Percentiles rank a stretch among this genome's conserved stretches.
Conservation (phyloP, 169 alveolate species). For the Cryptosporidium viatorum region DNA sequence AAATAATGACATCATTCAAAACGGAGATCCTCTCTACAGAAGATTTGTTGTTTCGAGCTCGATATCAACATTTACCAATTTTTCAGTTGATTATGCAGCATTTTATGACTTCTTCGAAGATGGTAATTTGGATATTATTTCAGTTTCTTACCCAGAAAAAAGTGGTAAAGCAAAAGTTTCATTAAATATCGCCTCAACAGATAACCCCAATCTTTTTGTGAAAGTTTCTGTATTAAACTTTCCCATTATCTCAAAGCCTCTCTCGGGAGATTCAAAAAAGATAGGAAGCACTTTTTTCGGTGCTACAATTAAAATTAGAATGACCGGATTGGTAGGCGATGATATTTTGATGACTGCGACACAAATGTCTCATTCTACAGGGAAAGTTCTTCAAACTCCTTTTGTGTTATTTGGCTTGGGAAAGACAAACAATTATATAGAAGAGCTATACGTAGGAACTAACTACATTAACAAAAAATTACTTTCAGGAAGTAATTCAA, state of each 20-base stretch:
- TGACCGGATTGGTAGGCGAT: slow-evolving; percentile 43
- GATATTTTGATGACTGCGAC: slow-evolving; percentile 72
- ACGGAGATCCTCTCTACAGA: slow-evolving; percentile 43
- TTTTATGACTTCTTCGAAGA: slow-evolving; percentile 80
- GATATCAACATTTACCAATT: slow-evolving; percentile 3
- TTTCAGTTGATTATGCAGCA: slow-evolving; percentile 75
- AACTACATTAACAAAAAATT: slow-evolving; percentile 2
- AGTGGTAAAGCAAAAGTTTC: slow-evolving; percentile 1
- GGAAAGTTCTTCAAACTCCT: slow-evolving; percentile 78
- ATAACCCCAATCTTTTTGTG: slow-evolving; percentile 21
- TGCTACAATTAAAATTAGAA: slow-evolving; percentile 51
- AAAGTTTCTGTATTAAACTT: slow-evolving; percentile 39
- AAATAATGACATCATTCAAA: neutral
- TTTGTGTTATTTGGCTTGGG: slow-evolving; percentile 84
- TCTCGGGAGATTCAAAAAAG: neutral
- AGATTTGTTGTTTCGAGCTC: slow-evolving; percentile 16
- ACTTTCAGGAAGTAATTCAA: slow-evolving; percentile 4
- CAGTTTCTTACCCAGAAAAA: slow-evolving; percentile 75
- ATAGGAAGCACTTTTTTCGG: slow-evolving; percentile 39
- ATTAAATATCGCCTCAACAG: slow-evolving; percentile 28
- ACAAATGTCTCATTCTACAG: slow-evolving; percentile 80
- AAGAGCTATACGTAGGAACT: slow-evolving; percentile 85
- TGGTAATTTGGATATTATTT: slow-evolving; percentile 79
- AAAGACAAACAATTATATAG: slow-evolving; percentile 87
- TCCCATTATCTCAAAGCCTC: neutral